A percentile compares a stretch with the other conserved stretches of the same genome.
phyloP scores from a whole-genome alignment of 2,329 filamentous ascomycete genomes.

The Paecilomyces niveus region DNA sequence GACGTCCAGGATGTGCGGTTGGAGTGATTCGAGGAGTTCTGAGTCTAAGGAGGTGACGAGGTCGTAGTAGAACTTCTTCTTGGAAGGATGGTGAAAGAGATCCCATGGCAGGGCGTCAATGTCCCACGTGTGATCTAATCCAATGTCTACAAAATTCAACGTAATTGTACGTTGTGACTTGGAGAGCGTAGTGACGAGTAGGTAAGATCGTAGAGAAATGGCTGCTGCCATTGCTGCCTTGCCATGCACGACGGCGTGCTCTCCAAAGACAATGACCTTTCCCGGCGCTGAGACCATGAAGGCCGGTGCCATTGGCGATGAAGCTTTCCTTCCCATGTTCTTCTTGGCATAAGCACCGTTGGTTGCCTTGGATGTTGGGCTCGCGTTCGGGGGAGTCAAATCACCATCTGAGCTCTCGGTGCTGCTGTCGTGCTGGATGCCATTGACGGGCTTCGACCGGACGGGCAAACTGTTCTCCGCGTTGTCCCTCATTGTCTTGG shows the following conservation, averaged over 20 bases:
- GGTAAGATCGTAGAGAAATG: slow-evolving; percentile 90
- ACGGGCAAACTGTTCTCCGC: slow-evolving; percentile 12
- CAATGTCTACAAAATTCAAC: slow-evolving; percentile 84
- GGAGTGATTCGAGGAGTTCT: slow-evolving; percentile 71
- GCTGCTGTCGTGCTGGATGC: slow-evolving; percentile 12
- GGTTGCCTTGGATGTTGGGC: slow-evolving; percentile 12
- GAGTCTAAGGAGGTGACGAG: slow-evolving; percentile 75
- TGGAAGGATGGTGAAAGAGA: slow-evolving; percentile 67
- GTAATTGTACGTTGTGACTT: slow-evolving; percentile 86
- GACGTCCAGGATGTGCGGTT: slow-evolving; percentile 68
- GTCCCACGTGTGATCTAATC: slow-evolving; percentile 84
- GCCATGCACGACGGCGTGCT: slow-evolving; percentile 95
- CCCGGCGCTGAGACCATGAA: slow-evolving; percentile 98
- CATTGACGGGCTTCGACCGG: slow-evolving; percentile 12
- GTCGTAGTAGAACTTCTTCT: slow-evolving; percentile 95
- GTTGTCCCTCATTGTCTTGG: slow-evolving; percentile 17
- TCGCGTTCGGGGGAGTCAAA: slow-evolving; percentile 21
- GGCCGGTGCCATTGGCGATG: slow-evolving; percentile 64
- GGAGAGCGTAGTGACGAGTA: slow-evolving; percentile 88
- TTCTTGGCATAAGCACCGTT: slow-evolving; percentile 5
- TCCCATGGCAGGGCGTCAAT: slow-evolving; percentile 88
- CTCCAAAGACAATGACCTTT: slow-evolving; percentile 96
- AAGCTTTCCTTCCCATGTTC: slow-evolving; percentile 31
- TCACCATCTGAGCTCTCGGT: slow-evolving; percentile 23
- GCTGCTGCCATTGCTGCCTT: slow-evolving; percentile 94